A percentile compares a stretch with the other conserved stretches of the same genome.
These are phyloP conservation scores for Populus simonii DNA, from an alignment of 345 rosid genomes.

Conservation along the genomic window DNA sequence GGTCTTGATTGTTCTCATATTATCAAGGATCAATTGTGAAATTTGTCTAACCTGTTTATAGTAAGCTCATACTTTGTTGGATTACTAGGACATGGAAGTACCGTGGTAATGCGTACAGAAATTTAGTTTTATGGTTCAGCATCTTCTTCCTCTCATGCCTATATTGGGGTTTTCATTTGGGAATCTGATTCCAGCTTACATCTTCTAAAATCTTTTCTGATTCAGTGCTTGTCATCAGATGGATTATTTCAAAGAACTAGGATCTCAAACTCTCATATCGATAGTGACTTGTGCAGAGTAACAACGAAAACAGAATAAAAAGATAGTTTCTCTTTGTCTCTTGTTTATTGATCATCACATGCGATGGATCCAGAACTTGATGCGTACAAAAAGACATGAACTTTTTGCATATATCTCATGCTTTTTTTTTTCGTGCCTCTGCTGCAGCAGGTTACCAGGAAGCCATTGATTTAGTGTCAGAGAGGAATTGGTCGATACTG, in stretches of 20 bases:
- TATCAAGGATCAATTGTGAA: background rate
- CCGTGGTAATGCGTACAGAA: background rate
- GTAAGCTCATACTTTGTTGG: background rate
- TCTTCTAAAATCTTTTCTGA: background rate
- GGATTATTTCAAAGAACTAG: background rate
- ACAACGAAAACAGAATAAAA: background rate
- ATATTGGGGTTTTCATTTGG: background rate
- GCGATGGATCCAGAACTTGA: background rate
- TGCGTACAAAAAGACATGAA: background rate
- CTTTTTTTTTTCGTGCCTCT: conserved; percentile 13
- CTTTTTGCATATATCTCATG: background rate
- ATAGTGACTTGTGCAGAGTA: background rate
- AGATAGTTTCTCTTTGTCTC: background rate
- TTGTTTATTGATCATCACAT: background rate
- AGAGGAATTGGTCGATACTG: background rate
- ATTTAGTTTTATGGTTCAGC: background rate
- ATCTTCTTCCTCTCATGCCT: background rate
- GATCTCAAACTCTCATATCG: background rate
- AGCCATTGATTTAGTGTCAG: conserved; percentile 50
- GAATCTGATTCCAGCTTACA: background rate
- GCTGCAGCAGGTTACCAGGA: conserved; percentile 73
- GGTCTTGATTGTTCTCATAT: background rate
- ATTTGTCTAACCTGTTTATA: background rate
- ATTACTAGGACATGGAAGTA: background rate
- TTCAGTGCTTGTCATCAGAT: background rate